Percentiles rank a stretch among this genome's conserved stretches.
These are phyloP conservation scores for Phytopythium litorale DNA, from an alignment of 352 stramenopile species.

Conservation along the genomic window DNA sequence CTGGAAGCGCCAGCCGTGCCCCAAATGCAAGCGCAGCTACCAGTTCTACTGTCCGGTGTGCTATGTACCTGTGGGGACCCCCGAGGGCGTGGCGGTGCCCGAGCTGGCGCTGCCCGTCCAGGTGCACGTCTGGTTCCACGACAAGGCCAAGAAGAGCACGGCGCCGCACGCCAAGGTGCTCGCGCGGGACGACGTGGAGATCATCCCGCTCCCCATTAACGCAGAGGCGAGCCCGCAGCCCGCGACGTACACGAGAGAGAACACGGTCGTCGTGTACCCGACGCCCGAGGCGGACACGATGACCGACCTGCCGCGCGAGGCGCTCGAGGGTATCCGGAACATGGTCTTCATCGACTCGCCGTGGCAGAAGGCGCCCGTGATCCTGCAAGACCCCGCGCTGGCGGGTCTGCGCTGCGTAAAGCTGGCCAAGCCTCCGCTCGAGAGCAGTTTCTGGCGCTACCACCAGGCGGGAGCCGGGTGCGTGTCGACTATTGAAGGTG, in stretches of 20 bases:
- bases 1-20: constrained; percentile 58
- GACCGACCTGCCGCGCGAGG: constrained; percentile 44
- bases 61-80: constrained; percentile 56
- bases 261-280: constrained; percentile 78
- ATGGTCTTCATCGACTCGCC: constrained; percentile 87
- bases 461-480: constrained; percentile 80
- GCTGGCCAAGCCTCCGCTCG: constrained; percentile 60
- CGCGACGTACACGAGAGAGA: constrained; percentile 47
- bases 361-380: constrained; percentile 83
- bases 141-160: constrained; percentile 89
- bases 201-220: constrained; percentile 56
- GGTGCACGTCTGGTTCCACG: constrained; percentile 84
- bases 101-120: constrained; percentile 61
- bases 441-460: constrained; percentile 89
- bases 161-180: constrained; percentile 83
- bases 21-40: constrained; percentile 72
- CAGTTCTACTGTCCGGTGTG: constrained; percentile 87
- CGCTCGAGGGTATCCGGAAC: constrained; percentile 53
- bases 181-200: constrained; percentile 62
- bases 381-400: constrained; percentile 56
- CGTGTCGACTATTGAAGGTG: constrained; percentile 89
- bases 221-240: constrained; percentile 12
- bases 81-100: constrained; percentile 44
- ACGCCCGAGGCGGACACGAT: constrained; percentile 68
- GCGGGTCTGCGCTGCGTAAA: constrained; percentile 67